These are phyloP conservation scores for Musa itinerans DNA, from an alignment of 176 grass and related monocot genomes.

Conservation along the genomic window DNA sequence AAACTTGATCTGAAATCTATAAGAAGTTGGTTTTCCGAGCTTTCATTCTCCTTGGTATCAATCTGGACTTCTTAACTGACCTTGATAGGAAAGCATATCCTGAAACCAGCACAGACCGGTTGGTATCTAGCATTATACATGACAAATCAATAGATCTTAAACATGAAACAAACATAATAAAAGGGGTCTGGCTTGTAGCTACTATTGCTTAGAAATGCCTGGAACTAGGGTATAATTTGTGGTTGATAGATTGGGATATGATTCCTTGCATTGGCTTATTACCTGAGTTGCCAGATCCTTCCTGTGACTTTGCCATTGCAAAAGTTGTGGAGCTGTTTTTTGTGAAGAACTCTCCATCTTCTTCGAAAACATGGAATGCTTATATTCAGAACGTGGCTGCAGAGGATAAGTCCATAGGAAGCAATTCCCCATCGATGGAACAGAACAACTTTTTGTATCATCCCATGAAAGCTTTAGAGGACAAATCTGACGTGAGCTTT, in stretches of 20 bases:
- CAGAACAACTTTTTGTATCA: constrained; percentile 32
- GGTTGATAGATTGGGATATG: constrained; percentile 76
- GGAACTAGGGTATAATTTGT: constrained; percentile 66
- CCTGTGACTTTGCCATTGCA: constrained; percentile 44
- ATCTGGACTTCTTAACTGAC: constrained; percentile 59
- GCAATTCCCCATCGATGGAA: constrained; percentile 16
- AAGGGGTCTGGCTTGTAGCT: constrained; percentile 50
- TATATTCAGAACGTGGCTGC: constrained; percentile 33
- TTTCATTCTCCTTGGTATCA: constrained; percentile 43
- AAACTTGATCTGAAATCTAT: constrained; percentile 86
- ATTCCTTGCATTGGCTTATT: constrained; percentile 41
- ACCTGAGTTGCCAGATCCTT: constrained; percentile 45
- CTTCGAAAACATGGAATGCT: constrained; percentile 45
- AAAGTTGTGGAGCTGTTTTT: constrained; percentile 49
- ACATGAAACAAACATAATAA: constrained; percentile 24
- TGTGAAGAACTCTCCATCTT: constrained; percentile 44
- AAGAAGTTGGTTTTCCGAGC: constrained; percentile 52
- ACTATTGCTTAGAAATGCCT: constrained; percentile 52
- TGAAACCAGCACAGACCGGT: constrained; percentile 43
- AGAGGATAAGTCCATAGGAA: constrained; percentile 18
- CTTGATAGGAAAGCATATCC: constrained; percentile 77
- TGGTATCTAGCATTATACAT: constrained; percentile 28
- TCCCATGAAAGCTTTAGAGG: constrained; percentile 32
- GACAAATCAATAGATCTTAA: constrained; percentile 16
- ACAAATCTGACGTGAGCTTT: constrained; percentile 25